Evolutionary conservation across 331 rosid species (phyloP).

Genomic region (Rhamnella rubrinervis): DNA sequence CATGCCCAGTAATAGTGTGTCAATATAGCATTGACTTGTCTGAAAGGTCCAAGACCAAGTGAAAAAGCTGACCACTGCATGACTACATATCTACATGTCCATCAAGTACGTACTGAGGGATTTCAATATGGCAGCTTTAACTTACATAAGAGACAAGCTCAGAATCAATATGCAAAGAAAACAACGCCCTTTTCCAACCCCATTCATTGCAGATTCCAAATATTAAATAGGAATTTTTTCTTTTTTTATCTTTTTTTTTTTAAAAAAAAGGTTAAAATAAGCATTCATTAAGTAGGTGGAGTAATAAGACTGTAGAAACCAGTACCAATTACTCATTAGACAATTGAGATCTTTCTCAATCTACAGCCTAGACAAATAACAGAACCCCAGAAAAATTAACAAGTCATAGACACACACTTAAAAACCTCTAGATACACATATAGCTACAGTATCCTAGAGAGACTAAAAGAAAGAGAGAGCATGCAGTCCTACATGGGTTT

Average conservation of each 20-base stretch:
- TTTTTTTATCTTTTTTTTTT: no score
- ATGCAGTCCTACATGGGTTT: constrained; percentile 6
- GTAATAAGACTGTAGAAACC: constrained; percentile 14
- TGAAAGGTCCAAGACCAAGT: constrained; percentile 24
- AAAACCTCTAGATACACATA: not conserved
- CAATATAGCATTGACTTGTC: constrained; percentile 35
- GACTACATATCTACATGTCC: constrained; percentile 15
- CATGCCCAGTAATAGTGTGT: constrained; percentile 10
- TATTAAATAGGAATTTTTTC: no score
- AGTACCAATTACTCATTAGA: constrained; percentile 21
- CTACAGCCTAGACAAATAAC: constrained; percentile 13
- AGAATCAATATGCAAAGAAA: constrained; percentile 1
- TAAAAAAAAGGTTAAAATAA: not conserved
- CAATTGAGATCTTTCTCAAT: constrained; percentile 35
- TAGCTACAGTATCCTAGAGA: not conserved
- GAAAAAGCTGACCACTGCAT: constrained; percentile 29
- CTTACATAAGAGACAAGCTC: constrained; percentile 16
- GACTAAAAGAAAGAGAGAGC: constrained; percentile 17
- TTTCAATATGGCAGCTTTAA: constrained; percentile 23
- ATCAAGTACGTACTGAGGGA: not conserved
- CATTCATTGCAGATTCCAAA: not conserved
- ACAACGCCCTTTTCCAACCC: constrained; percentile 15
- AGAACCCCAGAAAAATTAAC: constrained; percentile 18
- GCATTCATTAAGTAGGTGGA: constrained; percentile 14
- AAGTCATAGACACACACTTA: constrained; percentile 16